Percentiles rank a stretch among this genome's conserved stretches.
Evolutionary conservation across 768 basidiomycete genomes (phyloP).

Genomic region (Pleurotus platypus): DNA sequence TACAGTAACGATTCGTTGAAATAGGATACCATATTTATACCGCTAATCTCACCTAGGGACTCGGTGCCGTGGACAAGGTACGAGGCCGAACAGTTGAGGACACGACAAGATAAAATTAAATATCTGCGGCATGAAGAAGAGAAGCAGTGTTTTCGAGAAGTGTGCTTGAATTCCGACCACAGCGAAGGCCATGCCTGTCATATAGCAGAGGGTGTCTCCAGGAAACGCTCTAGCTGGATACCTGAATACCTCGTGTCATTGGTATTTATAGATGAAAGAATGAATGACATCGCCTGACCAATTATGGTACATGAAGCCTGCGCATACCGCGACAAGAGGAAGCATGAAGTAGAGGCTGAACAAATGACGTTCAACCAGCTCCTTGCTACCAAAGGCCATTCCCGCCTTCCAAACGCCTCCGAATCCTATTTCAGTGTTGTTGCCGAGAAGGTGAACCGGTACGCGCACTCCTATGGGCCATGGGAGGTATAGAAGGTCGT

Average conservation of each 20-base stretch:
- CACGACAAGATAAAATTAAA: constrained; percentile 96
- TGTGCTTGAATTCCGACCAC: constrained; percentile 97
- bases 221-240: constrained; percentile 94
- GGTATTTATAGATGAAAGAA: background rate
- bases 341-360: constrained; percentile 97
- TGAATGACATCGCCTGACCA: constrained; percentile 54
- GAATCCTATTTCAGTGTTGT: constrained; percentile 61
- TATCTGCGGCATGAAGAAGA: constrained; percentile 97
- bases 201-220: constrained; percentile 96
- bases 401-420: constrained; percentile 82
- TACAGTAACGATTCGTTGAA: constrained; percentile 23
- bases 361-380: constrained; percentile 90
- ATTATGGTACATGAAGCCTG: constrained; percentile 92
- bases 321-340: constrained; percentile 86
- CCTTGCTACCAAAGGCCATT: constrained; percentile 80
- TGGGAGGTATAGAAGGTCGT: constrained; percentile 93
- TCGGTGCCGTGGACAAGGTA: constrained; percentile 92
- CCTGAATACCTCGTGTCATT: constrained; percentile 41
- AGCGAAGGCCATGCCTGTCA: constrained; percentile 97
- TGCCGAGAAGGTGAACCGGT: constrained; percentile 68
- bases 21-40: background rate
- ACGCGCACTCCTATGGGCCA: constrained; percentile 75
- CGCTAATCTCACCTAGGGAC: constrained; percentile 67
- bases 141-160: constrained; percentile 91
- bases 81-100: constrained; percentile 91